These are phyloP conservation scores for Talaromyces funiculosus DNA, from an alignment of 2,329 filamentous ascomycete genomes.

Conservation along the genomic window DNA sequence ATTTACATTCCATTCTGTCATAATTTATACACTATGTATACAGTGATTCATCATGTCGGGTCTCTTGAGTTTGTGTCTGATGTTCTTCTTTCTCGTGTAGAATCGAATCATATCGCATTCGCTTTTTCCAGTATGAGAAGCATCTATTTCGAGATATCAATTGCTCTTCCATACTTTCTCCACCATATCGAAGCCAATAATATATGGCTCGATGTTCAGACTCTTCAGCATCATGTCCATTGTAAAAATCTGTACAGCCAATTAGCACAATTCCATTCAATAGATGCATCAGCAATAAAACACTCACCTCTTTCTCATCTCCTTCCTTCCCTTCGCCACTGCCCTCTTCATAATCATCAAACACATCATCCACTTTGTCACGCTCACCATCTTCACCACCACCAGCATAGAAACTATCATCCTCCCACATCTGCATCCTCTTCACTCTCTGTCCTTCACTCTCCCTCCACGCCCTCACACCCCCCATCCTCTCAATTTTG, in stretches of 20 bases:
- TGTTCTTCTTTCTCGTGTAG: background rate
- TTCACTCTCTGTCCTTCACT: slow-evolving; percentile 43
- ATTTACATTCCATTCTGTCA: background rate
- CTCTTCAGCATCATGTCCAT: slow-evolving; percentile 65
- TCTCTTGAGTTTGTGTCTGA: background rate
- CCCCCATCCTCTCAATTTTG: slow-evolving; percentile 58
- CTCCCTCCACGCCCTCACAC: slow-evolving; percentile 53
- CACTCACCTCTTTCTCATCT: slow-evolving; percentile 23
- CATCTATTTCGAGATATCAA: background rate
- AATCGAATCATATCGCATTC: background rate
- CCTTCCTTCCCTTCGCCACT: slow-evolving; percentile 18
- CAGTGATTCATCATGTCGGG: background rate
- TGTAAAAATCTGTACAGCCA: slow-evolving; percentile 51
- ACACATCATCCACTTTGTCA: slow-evolving; percentile 16
- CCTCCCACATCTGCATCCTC: slow-evolving; percentile 31
- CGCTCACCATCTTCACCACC: slow-evolving; percentile 23
- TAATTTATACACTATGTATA: background rate
- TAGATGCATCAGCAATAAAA: background rate
- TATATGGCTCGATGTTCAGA: slow-evolving; percentile 56
- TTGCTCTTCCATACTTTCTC: slow-evolving; percentile 52
- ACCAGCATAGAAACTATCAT: slow-evolving; percentile 19
- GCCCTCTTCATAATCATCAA: slow-evolving; percentile 30
- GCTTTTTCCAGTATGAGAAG: background rate
- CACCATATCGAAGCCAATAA: slow-evolving; percentile 59
- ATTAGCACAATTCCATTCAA: slow-evolving; percentile 16